Evolutionary conservation across 345 rosid genomes (phyloP).

Genomic region (Eucalyptus regnans): DNA sequence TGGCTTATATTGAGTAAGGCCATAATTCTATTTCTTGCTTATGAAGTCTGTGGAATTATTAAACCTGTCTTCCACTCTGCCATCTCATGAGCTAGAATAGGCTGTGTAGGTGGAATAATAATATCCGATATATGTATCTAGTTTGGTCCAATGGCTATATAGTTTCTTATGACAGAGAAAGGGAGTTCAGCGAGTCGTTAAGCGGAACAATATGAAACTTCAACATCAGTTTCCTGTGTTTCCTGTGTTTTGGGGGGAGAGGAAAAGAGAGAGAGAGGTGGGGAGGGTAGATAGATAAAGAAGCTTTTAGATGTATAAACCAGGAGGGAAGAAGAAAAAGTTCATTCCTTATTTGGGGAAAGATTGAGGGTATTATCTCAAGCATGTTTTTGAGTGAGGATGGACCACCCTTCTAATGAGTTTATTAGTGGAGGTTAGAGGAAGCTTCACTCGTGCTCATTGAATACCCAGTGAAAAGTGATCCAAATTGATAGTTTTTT

Average conservation of each 20-base stretch:
- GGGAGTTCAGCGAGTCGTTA: neutral
- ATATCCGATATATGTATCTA: neutral
- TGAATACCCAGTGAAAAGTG: neutral
- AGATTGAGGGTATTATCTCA: neutral
- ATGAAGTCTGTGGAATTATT: neutral
- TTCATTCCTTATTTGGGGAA: neutral
- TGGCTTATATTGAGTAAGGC: slow-evolving; percentile 93
- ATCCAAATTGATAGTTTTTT: neutral
- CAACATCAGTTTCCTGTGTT: neutral
- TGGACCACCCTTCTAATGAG: neutral
- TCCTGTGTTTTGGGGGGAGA: neutral
- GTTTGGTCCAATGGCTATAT: neutral
- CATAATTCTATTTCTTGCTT: neutral
- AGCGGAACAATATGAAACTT: neutral
- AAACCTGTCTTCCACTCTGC: neutral
- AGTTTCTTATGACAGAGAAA: neutral
- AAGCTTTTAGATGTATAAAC: neutral
- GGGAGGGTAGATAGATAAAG: neutral
- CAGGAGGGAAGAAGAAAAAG: neutral
- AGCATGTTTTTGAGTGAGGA: neutral
- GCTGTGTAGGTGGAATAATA: neutral
- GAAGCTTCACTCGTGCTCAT: neutral
- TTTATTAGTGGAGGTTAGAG: neutral
- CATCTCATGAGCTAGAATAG: neutral
- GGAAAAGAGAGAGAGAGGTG: neutral